These are phyloP conservation scores for Verticillium alfalfae DNA, from an alignment of 2,329 filamentous ascomycete species.

Conservation along the genomic window DNA sequence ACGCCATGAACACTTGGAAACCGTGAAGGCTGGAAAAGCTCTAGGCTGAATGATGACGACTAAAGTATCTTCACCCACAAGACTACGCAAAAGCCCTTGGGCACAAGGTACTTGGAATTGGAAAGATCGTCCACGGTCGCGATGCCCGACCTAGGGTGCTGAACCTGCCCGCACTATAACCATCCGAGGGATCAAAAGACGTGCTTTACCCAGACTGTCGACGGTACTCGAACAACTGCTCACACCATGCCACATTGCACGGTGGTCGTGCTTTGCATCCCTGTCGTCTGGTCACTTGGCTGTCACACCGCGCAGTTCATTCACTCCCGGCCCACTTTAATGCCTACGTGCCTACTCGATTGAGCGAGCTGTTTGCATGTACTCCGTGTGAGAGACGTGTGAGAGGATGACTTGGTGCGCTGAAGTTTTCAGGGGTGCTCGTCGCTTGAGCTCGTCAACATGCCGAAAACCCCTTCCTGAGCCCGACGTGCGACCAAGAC, in stretches of 20 bases:
- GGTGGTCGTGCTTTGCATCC: neutral
- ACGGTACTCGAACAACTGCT: neutral
- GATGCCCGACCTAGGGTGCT: no score
- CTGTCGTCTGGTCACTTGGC: neutral
- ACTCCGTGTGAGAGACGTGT: neutral
- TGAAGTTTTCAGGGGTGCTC: neutral
- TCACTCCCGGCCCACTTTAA: neutral
- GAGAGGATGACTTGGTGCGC: neutral
- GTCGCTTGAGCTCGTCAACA: no score
- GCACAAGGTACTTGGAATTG: neutral
- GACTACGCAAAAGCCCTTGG: neutral
- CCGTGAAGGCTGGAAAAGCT: neutral
- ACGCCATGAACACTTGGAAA: no score
- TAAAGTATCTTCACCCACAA: neutral
- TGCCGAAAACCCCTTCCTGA: no score
- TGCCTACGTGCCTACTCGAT: neutral
- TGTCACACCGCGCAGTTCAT: neutral
- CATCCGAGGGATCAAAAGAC: no score
- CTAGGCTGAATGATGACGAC: neutral
- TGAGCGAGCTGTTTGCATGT: neutral
- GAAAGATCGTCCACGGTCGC: no score
- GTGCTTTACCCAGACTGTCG: no score
- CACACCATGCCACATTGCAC: neutral
- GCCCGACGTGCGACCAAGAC: no score
- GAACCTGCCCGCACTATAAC: no score